phyloP scores from a whole-genome alignment of 225 moss, liverwort and hornwort genomes.

The Marchantia paleacea region DNA sequence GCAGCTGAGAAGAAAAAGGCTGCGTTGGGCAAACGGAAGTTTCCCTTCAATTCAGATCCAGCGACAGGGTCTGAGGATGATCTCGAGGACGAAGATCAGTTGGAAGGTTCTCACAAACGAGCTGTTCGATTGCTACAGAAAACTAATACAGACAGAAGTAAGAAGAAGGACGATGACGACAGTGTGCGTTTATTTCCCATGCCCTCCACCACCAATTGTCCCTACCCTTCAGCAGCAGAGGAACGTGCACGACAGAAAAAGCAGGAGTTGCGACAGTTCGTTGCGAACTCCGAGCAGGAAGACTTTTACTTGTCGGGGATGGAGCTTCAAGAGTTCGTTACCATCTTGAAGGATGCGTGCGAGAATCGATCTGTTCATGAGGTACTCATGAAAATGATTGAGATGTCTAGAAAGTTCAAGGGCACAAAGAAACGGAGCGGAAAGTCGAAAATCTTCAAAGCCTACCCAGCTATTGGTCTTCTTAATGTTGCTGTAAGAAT shows the following conservation, averaged over 20 bases:
- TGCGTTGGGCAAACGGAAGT: constrained; percentile 38
- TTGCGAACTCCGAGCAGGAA: constrained; percentile 57
- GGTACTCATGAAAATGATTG: constrained; percentile 73
- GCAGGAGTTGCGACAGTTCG: constrained; percentile 52
- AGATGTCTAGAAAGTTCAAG: constrained; percentile 47
- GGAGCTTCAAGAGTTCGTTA: constrained; percentile 74
- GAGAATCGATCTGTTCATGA: constrained; percentile 55
- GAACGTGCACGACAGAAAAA: constrained; percentile 60
- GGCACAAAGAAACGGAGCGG: constrained; percentile 45
- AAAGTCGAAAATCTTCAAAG: constrained; percentile 51
- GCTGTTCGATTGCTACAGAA: constrained; percentile 8
- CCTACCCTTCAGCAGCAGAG: constrained; percentile 86
- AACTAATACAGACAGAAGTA: constrained; percentile 13
- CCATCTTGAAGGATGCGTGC: constrained; percentile 68
- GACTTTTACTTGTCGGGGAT: constrained; percentile 59
- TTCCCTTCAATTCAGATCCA: constrained; percentile 21
- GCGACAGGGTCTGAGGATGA: constrained; percentile 43
- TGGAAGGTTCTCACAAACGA: constrained; percentile 27
- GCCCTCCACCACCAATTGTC: constrained; percentile 34
- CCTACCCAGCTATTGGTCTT: constrained; percentile 78
- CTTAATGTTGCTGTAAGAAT: constrained; percentile 79
- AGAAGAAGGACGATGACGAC: constrained; percentile 22
- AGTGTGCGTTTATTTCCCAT: constrained; percentile 14
- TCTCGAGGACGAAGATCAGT: constrained; percentile 41
- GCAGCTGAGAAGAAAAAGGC: constrained; percentile 46